phyloP scores from a whole-genome alignment of 2,329 filamentous ascomycete genomes.

The Zelopaecilomyces penicillatus region DNA sequence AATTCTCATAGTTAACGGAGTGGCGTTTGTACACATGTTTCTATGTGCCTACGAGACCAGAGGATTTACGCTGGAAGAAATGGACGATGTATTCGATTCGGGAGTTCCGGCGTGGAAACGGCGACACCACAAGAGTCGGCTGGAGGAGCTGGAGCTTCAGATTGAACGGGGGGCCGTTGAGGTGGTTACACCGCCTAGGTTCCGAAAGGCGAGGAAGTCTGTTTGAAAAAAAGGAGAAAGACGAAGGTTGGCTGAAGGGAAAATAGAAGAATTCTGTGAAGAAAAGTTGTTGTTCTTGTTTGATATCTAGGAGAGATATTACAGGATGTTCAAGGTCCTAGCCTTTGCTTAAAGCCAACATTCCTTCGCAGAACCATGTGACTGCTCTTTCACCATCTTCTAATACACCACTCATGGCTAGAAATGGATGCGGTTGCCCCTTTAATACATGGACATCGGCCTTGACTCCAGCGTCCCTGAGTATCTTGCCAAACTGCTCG shows the following conservation, averaged over 20 bases:
- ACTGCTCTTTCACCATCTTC: background rate
- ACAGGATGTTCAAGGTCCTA: too few relatives aligned
- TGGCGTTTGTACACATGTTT: constrained; percentile 61
- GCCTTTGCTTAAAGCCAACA: too few relatives aligned
- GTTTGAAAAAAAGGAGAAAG: background rate
- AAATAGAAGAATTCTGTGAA: too few relatives aligned
- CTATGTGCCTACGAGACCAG: constrained; percentile 57
- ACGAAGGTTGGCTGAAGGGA: too few relatives aligned
- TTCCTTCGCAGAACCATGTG: background rate
- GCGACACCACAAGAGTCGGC: constrained; percentile 30
- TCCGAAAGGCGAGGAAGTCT: background rate
- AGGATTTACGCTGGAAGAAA: constrained; percentile 68
- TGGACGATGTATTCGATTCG: constrained; percentile 63
- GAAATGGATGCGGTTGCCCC: constrained; percentile 6
- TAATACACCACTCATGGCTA: background rate
- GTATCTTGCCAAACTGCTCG: constrained; percentile 5
- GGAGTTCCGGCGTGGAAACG: constrained; percentile 51
- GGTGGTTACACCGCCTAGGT: constrained; percentile 19
- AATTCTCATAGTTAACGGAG: constrained; percentile 42
- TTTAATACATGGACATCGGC: constrained; percentile 7
- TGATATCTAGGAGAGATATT: background rate
- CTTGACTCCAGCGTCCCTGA: constrained; percentile 1
- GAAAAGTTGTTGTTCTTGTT: background rate
- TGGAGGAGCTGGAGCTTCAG: constrained; percentile 38
- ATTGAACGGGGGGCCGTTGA: constrained; percentile 39